Evolutionary conservation across 768 basidiomycete species (phyloP).

Genomic region (Lentinula detonsa): DNA sequence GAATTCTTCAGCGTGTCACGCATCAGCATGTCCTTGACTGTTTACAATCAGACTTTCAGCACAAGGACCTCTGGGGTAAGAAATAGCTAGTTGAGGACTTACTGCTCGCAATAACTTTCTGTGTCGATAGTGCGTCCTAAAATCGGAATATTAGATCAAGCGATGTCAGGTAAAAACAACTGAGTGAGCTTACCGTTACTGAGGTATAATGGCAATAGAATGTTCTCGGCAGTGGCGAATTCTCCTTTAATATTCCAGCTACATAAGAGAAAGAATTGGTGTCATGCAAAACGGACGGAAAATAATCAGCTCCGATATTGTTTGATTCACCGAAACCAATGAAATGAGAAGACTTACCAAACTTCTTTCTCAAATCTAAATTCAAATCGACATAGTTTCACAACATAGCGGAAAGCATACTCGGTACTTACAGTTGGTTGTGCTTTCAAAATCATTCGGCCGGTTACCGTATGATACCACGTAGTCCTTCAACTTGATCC

Average conservation of each 20-base stretch:
- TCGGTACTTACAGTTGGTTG: conserved; percentile 50
- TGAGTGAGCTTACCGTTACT: conserved; percentile 43
- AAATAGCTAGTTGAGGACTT: conserved; percentile 10
- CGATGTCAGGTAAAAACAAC: neutral
- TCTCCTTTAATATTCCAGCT: conserved; percentile 38
- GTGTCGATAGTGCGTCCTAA: conserved; percentile 54
- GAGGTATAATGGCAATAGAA: conserved; percentile 67
- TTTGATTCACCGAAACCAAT: neutral
- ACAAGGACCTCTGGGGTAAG: neutral
- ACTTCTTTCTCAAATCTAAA: conserved; percentile 38
- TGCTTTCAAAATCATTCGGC: conserved; percentile 64
- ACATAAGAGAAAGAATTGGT: conserved; percentile 3
- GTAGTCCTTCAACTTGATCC: conserved; percentile 58
- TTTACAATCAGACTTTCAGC: neutral
- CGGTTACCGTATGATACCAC: conserved; percentile 68
- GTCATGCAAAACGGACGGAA: neutral
- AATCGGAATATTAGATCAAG: conserved; percentile 7
- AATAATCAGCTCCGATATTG: neutral
- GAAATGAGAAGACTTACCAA: conserved; percentile 25
- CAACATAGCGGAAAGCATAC: neutral
- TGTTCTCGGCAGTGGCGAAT: conserved; percentile 36
- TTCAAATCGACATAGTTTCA: conserved; percentile 5
- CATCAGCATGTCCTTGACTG: conserved; percentile 45
- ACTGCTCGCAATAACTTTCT: conserved; percentile 43
- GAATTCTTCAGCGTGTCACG: conserved; percentile 34